Percentiles rank a stretch among this genome's conserved stretches.
These are phyloP conservation scores for Globisporangium parvum DNA, from an alignment of 352 stramenopile species.

Conservation along the genomic window DNA sequence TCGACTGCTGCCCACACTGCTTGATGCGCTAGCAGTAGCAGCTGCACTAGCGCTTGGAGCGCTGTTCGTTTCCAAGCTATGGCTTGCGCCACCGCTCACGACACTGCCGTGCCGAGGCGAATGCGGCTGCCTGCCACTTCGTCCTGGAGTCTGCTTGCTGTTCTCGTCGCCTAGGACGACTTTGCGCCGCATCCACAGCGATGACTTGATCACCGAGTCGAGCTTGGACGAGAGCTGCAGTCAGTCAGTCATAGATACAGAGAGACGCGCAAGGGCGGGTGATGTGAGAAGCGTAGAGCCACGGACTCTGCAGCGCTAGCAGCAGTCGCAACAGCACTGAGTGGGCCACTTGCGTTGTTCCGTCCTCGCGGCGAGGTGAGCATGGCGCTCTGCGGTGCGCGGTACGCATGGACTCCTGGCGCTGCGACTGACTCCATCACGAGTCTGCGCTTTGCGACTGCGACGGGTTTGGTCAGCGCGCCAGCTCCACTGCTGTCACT, in stretches of 20 bases:
- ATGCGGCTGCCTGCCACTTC: conserved; percentile 4
- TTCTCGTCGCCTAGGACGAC: conserved; percentile 46
- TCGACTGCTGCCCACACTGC: background rate
- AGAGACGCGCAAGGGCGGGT: too few species aligned
- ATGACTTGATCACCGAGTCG: conserved; percentile 47
- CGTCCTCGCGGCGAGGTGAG: conserved; percentile 10
- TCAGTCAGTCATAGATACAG: background rate
- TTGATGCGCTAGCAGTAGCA: background rate
- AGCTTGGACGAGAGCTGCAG: conserved; percentile 49
- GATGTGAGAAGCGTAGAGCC: too few species aligned
- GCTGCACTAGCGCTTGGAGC: background rate
- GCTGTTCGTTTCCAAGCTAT: background rate
- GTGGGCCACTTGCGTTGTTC: conserved; percentile 15
- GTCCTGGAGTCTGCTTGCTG: background rate
- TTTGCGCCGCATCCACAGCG: conserved; percentile 49
- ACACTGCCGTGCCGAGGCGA: conserved; percentile 19
- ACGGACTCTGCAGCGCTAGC: background rate
- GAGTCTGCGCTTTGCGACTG: conserved; percentile 11
- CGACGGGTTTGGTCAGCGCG: background rate
- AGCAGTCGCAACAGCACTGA: background rate
- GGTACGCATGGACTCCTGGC: conserved; percentile 1
- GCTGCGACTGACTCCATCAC: conserved; percentile 12
- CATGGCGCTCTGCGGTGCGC: conserved; percentile 1
- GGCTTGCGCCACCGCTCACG: background rate
- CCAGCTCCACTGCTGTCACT: background rate